These are phyloP conservation scores for Coemansia aciculifera DNA, from an alignment of 192 early-diverging fungal species.

Conservation along the genomic window DNA sequence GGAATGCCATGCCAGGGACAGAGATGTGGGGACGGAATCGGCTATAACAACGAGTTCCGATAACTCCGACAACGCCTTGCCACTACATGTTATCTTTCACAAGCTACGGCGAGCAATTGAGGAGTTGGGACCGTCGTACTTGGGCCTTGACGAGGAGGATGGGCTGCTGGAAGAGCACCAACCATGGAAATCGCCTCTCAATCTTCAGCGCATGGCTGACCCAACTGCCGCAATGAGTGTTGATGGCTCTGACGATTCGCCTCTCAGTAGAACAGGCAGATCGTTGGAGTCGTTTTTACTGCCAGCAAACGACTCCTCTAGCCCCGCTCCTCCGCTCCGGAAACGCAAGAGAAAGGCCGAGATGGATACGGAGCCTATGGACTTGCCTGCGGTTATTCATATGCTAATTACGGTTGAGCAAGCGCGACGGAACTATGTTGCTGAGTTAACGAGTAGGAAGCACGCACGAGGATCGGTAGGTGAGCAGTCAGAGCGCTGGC, in stretches of 20 bases:
- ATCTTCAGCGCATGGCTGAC: constrained; percentile 20
- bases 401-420: constrained; percentile 38
- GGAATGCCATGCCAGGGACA: background rate
- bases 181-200: constrained; percentile 45
- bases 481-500: constrained; percentile 51
- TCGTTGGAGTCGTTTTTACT: background rate
- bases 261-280: too few species aligned
- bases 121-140: constrained; percentile 22
- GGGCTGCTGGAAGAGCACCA: constrained; percentile 11
- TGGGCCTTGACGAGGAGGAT: constrained; percentile 28
- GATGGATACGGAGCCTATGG: constrained; percentile 4
- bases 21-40: background rate
- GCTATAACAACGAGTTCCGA: background rate
- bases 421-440: constrained; percentile 27
- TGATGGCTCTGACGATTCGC: background rate
- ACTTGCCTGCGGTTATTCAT: constrained; percentile 24
- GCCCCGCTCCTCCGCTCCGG: background rate
- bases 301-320: background rate
- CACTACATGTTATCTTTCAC: constrained; percentile 26
- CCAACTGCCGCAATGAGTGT: background rate
- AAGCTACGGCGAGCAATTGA: constrained; percentile 17
- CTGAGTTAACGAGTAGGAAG: constrained; percentile 20
- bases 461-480: constrained; percentile 29
- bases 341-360: constrained; percentile 5
- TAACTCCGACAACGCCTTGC: constrained; percentile 6